phyloP scores from a whole-genome alignment of 495 filamentous ascomycete genomes.

The Schizothecium vesticola region DNA sequence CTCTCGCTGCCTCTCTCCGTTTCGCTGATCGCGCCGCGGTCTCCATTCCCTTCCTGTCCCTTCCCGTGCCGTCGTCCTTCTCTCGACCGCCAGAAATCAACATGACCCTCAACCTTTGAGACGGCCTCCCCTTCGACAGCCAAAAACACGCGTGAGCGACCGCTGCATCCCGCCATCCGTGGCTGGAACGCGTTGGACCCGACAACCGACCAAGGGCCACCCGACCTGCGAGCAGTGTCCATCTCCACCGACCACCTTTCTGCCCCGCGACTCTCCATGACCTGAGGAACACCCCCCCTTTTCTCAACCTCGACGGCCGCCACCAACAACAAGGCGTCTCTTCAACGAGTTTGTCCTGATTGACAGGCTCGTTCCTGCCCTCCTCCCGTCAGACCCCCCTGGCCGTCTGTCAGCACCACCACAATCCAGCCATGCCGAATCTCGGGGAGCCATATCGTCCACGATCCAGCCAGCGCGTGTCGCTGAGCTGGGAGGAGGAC shows the following conservation, averaged over 20 bases:
- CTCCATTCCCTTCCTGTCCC: conserved; percentile 2
- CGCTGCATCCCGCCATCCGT: conserved; percentile 4
- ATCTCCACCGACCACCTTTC: neutral
- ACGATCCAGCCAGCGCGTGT: conserved; percentile 42
- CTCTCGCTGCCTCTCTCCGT: conserved; percentile 1
- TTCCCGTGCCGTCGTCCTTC: neutral
- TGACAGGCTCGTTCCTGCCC: neutral
- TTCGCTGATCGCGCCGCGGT: neutral
- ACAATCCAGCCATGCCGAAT: neutral
- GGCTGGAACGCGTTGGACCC: conserved; percentile 16
- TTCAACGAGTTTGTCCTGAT: neutral
- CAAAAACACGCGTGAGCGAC: conserved; percentile 15
- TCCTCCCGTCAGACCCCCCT: neutral
- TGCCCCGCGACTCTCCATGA: neutral
- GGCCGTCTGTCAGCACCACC: neutral
- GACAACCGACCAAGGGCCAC: neutral
- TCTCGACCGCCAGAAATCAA: conserved; percentile 4
- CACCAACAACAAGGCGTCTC: neutral
- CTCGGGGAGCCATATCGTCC: conserved; percentile 34
- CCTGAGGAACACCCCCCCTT: neutral
- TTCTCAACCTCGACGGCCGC: neutral
- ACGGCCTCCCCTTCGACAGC: conserved; percentile 4
- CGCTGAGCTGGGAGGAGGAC: conserved; percentile 42
- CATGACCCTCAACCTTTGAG: conserved; percentile 11
- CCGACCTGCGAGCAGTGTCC: neutral